A percentile compares a stretch with the other conserved stretches of the same genome.
phyloP scores from a whole-genome alignment of 1,139 yeast species.

The Meyerozyma carpophila region DNA sequence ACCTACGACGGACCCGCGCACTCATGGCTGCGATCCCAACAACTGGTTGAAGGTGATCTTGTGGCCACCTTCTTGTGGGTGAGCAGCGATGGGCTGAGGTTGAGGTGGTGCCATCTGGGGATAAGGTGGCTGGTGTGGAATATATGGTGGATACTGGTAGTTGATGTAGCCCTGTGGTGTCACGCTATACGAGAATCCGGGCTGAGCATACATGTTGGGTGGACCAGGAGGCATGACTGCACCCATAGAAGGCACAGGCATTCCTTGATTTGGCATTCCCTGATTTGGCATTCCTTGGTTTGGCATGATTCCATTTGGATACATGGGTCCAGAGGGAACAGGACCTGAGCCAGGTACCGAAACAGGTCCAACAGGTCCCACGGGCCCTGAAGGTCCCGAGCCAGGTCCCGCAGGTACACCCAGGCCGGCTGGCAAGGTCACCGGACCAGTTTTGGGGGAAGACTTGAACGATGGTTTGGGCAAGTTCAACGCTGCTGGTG shows the following conservation, averaged over 20 bases:
- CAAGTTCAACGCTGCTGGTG: conserved; percentile 52
- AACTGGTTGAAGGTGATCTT: conserved; percentile 39
- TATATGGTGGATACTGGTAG: conserved; percentile 14
- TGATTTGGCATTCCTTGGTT: conserved; percentile 17
- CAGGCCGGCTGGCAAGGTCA: conserved; percentile 4
- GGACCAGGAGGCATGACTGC: conserved; percentile 7
- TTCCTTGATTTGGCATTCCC: conserved; percentile 14
- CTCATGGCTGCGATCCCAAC: conserved; percentile 25
- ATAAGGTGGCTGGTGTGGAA: conserved; percentile 3
- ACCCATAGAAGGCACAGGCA: conserved; percentile 3
- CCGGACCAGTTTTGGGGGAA: conserved; percentile 19
- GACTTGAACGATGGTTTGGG: conserved; percentile 51
- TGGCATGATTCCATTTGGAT: conserved; percentile 6
- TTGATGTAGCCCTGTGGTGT: conserved; percentile 29
- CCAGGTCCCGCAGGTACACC: conserved; percentile 16
- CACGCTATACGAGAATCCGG: conserved; percentile 28
- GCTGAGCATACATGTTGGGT: conserved; percentile 12
- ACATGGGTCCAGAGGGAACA: conserved; percentile 12
- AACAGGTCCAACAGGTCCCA: too few species aligned
- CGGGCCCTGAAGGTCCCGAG: too few species aligned
- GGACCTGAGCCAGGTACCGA: conserved; percentile 17
- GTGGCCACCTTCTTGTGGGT: conserved; percentile 20
- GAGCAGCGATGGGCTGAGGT: neutral
- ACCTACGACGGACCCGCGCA: too few species aligned
- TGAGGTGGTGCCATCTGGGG: neutral